Evolutionary conservation across 2,329 filamentous ascomycete species (phyloP), one percentile per base, ranked within the genome.

Genomic region (Botryotinia convoluta): DNA sequence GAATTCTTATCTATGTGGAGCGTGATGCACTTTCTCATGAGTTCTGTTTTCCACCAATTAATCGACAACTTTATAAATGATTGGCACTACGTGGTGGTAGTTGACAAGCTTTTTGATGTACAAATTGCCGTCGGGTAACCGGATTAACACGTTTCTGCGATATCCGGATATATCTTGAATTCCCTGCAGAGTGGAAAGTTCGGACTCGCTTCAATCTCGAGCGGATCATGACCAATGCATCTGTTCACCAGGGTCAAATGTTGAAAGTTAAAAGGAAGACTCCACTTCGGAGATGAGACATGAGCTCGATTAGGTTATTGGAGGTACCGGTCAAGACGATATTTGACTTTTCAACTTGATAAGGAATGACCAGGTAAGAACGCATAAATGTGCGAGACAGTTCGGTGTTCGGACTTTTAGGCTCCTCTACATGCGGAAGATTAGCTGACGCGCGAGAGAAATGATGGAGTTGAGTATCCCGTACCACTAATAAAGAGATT

Each of bases 141-240:
- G 44, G 44, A 37, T 29, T 12, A 22, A 54, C 45, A 68, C 26
- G 26, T 42, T 68, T 57, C 35, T 68, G 64, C 64, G 29, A 54
- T 65, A n/a, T 39, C 45, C 45, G 44, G 16, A 29, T 22, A 39
- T 57, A 12, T 22, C 37, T 42, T 69, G 6, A 42, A 42, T 16
- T 16, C 6, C 35, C n/a, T 69, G 48, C 48, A 37, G 48, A n/a
- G 65, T 57, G 18, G 26, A 54, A 57, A 35, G 12, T 68, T 57
- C 35, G 29, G 42, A 32, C 62, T 64, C 62, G 62, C 62, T 64
- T 48, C 16, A 45, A 64, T 26, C 7, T 45, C 9, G 42, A 45
- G 42, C 29, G 62, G 62, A 64, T 48, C 42, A 64, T 45, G 42
- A 22, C 42, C 42, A 48, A 64, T 64, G 62, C 29, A 64, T 64